These are phyloP conservation scores for Nakazawaea populi DNA, from an alignment of 805 yeast species.

Conservation along the genomic window DNA sequence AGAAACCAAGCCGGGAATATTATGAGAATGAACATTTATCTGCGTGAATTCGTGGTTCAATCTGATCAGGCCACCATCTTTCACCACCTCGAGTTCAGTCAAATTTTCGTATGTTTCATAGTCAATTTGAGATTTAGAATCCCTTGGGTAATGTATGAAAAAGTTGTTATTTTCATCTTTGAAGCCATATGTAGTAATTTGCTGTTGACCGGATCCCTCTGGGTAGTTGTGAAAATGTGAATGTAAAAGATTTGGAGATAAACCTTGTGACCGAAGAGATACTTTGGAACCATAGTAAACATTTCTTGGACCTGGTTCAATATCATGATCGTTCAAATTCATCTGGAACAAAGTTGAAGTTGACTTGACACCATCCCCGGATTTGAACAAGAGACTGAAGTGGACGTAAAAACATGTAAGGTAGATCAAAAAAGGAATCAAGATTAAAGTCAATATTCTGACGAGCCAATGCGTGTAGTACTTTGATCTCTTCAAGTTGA, in stretches of 20 bases:
- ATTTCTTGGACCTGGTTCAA: slow-evolving; percentile 59
- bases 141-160: slow-evolving; percentile 37
- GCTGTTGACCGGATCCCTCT: slow-evolving; percentile 90
- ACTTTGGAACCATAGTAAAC: slow-evolving; percentile 50
- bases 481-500: slow-evolving; percentile 19
- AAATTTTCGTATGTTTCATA: slow-evolving; percentile 12
- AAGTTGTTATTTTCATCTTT: slow-evolving; percentile 87
- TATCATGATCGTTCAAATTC: slow-evolving; percentile 58
- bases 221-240: slow-evolving; percentile 87
- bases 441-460: slow-evolving; percentile 59
- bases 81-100: slow-evolving; percentile 40
- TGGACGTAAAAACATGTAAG: slow-evolving; percentile 74
- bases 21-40: slow-evolving; percentile 69
- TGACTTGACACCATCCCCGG: slow-evolving; percentile 71
- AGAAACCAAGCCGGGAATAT: slow-evolving; percentile 56
- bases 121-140: slow-evolving; percentile 27
- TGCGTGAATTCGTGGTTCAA: slow-evolving; percentile 56
- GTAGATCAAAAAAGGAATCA: slow-evolving; percentile 68
- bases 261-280: slow-evolving; percentile 65
- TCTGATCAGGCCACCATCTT: slow-evolving; percentile 58
- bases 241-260: slow-evolving; percentile 73
- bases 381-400: slow-evolving; percentile 63
- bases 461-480: slow-evolving; percentile 66
- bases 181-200: slow-evolving; percentile 86
- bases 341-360: slow-evolving; percentile 84